These are phyloP conservation scores for Lignosus rhinocerotis DNA, from an alignment of 1,284 basidiomycete species.

Conservation along the genomic window DNA sequence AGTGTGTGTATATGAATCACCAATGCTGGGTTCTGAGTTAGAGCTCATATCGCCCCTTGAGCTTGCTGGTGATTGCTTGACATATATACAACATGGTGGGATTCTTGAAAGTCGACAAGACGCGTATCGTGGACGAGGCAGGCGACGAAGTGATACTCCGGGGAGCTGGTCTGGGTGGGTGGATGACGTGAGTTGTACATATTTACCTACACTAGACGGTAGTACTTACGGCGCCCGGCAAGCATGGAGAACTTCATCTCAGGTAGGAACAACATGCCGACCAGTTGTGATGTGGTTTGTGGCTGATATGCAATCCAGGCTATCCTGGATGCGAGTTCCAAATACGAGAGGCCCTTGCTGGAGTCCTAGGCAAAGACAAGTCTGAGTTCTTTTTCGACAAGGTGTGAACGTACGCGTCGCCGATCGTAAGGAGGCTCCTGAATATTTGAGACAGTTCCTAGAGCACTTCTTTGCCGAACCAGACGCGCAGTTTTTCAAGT, in stretches of 20 bases:
- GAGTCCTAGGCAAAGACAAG: slow-evolving; percentile 68
- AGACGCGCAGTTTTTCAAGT: slow-evolving; percentile 71
- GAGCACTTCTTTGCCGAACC: slow-evolving; percentile 74
- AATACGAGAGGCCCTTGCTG: slow-evolving; percentile 67
- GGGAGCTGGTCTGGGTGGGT: slow-evolving; percentile 70
- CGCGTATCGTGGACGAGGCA: slow-evolving; percentile 49
- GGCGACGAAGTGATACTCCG: slow-evolving; percentile 60
- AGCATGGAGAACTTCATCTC: slow-evolving; percentile 69
- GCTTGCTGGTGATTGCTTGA: background rate
- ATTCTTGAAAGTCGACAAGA: slow-evolving; percentile 11
- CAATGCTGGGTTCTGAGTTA: too few relatives aligned
- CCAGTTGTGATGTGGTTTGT: too few relatives aligned
- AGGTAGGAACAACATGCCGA: slow-evolving; percentile 31
- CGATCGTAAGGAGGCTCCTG: background rate
- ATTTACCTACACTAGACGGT: background rate
- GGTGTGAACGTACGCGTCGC: slow-evolving; percentile 36
- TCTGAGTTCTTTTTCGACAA: slow-evolving; percentile 80
- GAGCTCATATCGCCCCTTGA: too few relatives aligned
- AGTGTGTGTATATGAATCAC: too few relatives aligned
- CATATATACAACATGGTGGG: slow-evolving; percentile 7
- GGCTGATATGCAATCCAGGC: slow-evolving; percentile 32
- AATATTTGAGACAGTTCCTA: slow-evolving; percentile 52
- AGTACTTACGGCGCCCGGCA: background rate
- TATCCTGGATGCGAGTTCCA: slow-evolving; percentile 66
- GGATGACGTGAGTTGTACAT: slow-evolving; percentile 59